A percentile compares a stretch with the other conserved stretches of the same genome.
phyloP scores from a whole-genome alignment of 1,284 basidiomycete species.

The Paramarasmius palmivorus region DNA sequence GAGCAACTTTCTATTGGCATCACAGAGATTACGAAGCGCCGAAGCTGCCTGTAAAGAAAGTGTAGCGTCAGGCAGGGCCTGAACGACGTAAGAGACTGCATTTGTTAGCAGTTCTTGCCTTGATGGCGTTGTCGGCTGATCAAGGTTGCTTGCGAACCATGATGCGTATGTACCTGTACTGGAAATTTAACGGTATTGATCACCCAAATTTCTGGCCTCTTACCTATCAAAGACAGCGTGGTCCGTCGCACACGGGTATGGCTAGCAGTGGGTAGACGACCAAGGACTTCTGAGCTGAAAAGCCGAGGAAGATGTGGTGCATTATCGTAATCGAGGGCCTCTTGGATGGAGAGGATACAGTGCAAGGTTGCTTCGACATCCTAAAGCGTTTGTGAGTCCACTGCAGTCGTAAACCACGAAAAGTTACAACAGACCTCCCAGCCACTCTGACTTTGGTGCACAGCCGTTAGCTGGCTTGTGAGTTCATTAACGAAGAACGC shows the following conservation, averaged over 20 bases:
- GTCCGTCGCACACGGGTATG: constrained; percentile 72
- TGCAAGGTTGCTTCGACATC: constrained; percentile 84
- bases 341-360: constrained; percentile 82
- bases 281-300: constrained; percentile 72
- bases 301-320: constrained; percentile 63
- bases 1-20: constrained; percentile 79
- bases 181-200: not conserved
- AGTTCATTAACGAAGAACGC: constrained; percentile 66
- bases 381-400: constrained; percentile 43
- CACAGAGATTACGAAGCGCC: constrained; percentile 81
- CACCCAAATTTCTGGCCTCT: constrained; percentile 16
- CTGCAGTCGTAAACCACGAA: not conserved
- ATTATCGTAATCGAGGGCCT: constrained; percentile 79
- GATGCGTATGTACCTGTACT: constrained; percentile 76
- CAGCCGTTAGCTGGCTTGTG: constrained; percentile 45
- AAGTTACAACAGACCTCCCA: constrained; percentile 68
- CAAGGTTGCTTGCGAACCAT: constrained; percentile 70
- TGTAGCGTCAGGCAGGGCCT: constrained; percentile 61
- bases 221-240: constrained; percentile 71
- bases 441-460: constrained; percentile 29
- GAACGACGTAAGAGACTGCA: constrained; percentile 72
- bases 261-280: constrained; percentile 63
- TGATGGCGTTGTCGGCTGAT: constrained; percentile 25
- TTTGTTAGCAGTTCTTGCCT: constrained; percentile 50
- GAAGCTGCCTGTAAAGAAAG: constrained; percentile 78